Evolutionary conservation across 495 filamentous ascomycete genomes (phyloP).

Genomic region (Penicillium soppii): DNA sequence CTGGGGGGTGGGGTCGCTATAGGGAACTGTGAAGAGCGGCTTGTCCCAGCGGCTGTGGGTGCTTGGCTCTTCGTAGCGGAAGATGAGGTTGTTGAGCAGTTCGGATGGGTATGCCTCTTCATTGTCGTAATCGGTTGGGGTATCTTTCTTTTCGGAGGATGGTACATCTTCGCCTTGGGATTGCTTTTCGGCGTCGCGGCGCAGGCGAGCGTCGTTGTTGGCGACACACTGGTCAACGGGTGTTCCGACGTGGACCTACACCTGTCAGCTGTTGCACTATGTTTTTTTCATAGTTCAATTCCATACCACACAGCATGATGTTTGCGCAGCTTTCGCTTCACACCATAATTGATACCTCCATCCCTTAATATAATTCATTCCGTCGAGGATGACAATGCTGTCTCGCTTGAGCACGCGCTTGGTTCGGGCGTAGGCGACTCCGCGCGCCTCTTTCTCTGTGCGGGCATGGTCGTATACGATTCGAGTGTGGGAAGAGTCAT

Average conservation of each 20-base stretch:
- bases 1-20: constrained; percentile 69
- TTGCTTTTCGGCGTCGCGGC: constrained; percentile 10
- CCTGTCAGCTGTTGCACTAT: constrained; percentile 5
- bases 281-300: background rate
- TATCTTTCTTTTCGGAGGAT: background rate
- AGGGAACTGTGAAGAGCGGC: constrained; percentile 86
- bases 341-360: constrained; percentile 95
- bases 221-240: constrained; percentile 62
- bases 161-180: background rate
- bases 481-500: constrained; percentile 42
- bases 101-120: constrained; percentile 61
- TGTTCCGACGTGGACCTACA: constrained; percentile 76
- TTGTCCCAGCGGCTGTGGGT: constrained; percentile 94
- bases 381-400: constrained; percentile 86
- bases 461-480: constrained; percentile 57
- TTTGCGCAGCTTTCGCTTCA: constrained; percentile 84
- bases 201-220: constrained; percentile 42
- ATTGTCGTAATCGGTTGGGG: constrained; percentile 25
- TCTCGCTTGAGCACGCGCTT: constrained; percentile 77
- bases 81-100: constrained; percentile 89
- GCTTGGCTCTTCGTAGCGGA: constrained; percentile 95
- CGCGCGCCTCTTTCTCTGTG: constrained; percentile 90
- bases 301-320: constrained; percentile 76
- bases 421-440: constrained; percentile 76
- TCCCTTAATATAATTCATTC: constrained; percentile 96